Conservation (phyloP, 352 stramenopile species). For the Salisapilia sapeloensis region DNA sequence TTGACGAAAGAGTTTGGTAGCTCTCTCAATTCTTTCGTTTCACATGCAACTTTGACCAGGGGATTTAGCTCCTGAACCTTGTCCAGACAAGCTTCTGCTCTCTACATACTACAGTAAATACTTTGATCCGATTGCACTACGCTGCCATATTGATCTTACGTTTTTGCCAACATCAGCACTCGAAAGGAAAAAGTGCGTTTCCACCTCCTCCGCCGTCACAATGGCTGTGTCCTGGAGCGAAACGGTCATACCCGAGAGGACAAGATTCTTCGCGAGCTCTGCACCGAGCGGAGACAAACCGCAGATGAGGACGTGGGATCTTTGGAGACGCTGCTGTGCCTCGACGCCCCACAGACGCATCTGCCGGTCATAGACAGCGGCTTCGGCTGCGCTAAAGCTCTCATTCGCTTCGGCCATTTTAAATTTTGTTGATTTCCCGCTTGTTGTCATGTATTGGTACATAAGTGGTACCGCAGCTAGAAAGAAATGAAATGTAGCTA, state of each 20-base stretch:
- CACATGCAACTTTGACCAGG: conserved; percentile 73
- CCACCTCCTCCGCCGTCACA: conserved; percentile 25
- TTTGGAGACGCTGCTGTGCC: conserved; percentile 87
- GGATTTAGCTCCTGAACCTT: conserved; percentile 91
- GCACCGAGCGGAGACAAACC: conserved; percentile 69
- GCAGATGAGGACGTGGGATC: conserved; percentile 77
- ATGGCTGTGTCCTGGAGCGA: conserved; percentile 79
- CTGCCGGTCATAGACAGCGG: conserved; percentile 96
- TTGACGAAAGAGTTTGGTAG: conserved; percentile 62
- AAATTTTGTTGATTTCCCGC: no score
- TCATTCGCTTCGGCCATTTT: no score
- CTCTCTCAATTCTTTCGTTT: conserved; percentile 32
- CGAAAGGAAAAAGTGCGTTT: conserved; percentile 77
- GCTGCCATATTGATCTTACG: conserved; percentile 10
- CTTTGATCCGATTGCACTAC: neutral
- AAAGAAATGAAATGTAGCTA: no score
- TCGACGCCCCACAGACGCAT: conserved; percentile 98
- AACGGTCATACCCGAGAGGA: conserved; percentile 89
- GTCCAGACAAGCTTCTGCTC: conserved; percentile 53
- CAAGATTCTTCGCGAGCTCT: conserved; percentile 96
- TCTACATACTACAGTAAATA: conserved; percentile 16
- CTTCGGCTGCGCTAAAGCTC: conserved; percentile 70
- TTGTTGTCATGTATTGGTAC: no score
- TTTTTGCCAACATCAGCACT: conserved; percentile 54
- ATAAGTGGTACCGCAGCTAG: no score